A percentile compares a stretch with the other conserved stretches of the same genome.
These are phyloP conservation scores for Breynia disticha DNA, from an alignment of 441 rosid genomes.

Conservation along the genomic window DNA sequence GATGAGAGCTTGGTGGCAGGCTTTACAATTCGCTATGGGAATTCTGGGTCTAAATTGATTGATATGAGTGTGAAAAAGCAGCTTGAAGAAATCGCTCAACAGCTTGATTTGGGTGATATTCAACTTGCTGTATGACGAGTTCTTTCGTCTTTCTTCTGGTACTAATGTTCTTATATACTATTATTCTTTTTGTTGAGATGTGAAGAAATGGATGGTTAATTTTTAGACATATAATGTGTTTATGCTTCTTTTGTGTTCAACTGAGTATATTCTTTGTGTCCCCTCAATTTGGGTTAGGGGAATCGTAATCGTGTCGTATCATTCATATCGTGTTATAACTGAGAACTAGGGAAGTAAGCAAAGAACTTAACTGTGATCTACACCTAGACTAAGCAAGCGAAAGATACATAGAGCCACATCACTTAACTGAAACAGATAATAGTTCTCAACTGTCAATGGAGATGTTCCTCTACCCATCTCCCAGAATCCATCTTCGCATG, in stretches of 20 bases:
- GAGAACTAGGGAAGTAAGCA: no score
- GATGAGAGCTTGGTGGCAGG: conserved; percentile 81
- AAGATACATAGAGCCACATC: conserved; percentile 40
- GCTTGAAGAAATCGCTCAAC: conserved; percentile 70
- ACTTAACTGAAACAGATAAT: conserved; percentile 35
- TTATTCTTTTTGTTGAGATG: conserved; percentile 1
- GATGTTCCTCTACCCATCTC: conserved; percentile 31
- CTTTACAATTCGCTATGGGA: conserved; percentile 74
- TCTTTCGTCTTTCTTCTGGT: background rate
- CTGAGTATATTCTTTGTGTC: no score
- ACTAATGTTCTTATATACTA: background rate
- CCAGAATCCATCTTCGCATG: conserved; percentile 47
- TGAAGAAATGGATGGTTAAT: no score
- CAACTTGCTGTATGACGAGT: conserved; percentile 30
- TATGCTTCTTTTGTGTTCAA: no score
- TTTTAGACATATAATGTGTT: no score
- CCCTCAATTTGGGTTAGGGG: no score
- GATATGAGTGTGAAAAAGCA: conserved; percentile 95
- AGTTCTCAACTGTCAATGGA: conserved; percentile 33
- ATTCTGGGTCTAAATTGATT: conserved; percentile 63
- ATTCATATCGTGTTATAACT: no score
- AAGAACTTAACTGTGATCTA: background rate
- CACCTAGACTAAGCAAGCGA: conserved; percentile 13
- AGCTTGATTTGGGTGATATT: conserved; percentile 71
- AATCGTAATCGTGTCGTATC: no score